These are phyloP conservation scores for Echium plantagineum DNA, from an alignment of 257 asterid species.

Conservation along the genomic window DNA sequence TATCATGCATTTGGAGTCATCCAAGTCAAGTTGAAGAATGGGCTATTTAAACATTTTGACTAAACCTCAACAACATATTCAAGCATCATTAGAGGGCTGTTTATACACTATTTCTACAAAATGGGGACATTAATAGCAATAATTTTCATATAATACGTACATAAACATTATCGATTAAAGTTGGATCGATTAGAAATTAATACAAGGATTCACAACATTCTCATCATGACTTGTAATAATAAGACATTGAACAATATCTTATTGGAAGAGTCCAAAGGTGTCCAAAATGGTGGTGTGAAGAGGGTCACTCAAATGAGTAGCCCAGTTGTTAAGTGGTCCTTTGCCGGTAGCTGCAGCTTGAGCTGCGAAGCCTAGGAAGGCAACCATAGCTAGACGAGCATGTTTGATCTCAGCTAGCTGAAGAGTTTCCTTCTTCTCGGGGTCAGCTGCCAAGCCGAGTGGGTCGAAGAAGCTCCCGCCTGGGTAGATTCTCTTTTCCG, in stretches of 20 bases:
- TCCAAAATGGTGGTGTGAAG: constrained; percentile 97
- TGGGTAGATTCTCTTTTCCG: constrained; percentile 87
- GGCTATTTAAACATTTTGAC: too few species aligned
- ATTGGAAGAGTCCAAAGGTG: constrained; percentile 60
- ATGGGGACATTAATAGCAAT: too few species aligned
- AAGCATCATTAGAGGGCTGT: too few species aligned
- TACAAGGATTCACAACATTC: not conserved
- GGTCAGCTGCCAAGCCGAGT: constrained; percentile 85
- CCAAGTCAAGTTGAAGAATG: too few species aligned
- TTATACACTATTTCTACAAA: too few species aligned
- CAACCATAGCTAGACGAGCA: constrained; percentile 98
- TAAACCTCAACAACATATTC: too few species aligned
- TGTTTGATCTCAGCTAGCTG: constrained; percentile 98
- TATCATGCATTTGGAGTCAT: too few species aligned
- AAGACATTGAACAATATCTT: constrained; percentile 10
- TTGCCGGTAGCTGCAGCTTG: constrained; percentile 96
- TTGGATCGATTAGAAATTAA: not conserved
- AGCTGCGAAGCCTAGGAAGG: constrained; percentile 77
- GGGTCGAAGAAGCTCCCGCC: constrained; percentile 94
- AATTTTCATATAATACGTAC: not conserved
- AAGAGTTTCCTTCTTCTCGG: constrained; percentile 71
- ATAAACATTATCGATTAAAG: too few species aligned
- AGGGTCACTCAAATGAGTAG: constrained; percentile 93
- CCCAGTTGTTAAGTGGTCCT: constrained; percentile 98
- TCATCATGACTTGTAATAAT: too few species aligned